phyloP scores from a whole-genome alignment of 352 stramenopile genomes.

The Plasmopara viticola region DNA sequence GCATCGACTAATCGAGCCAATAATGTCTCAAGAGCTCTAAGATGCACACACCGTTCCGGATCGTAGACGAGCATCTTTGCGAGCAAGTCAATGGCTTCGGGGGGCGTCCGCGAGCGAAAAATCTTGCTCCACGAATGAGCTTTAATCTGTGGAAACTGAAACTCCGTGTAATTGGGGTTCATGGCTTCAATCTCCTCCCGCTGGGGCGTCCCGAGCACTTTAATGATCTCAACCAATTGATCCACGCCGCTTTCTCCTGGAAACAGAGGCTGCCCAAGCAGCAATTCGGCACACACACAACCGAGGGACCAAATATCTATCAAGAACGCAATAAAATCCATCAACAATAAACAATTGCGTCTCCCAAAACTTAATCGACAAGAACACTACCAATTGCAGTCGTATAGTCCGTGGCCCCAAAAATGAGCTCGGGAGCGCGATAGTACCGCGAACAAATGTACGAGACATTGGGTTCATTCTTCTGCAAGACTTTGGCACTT shows the following conservation, averaged over 20 bases:
- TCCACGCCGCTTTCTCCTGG: constrained; percentile 98
- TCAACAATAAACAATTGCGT: background rate
- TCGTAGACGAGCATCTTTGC: constrained; percentile 97
- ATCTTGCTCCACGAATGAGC: constrained; percentile 97
- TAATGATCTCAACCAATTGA: constrained; percentile 99
- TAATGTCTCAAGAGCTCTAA: background rate
- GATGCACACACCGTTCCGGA: constrained; percentile 80
- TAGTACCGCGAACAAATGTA: constrained; percentile 99
- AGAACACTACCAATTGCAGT: constrained; percentile 87
- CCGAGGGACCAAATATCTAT: constrained; percentile 94
- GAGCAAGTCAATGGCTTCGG: constrained; percentile 97
- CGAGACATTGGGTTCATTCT: constrained; percentile 98
- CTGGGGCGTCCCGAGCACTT: constrained; percentile 97
- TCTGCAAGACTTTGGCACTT: constrained; percentile 91
- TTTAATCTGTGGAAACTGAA: constrained; percentile 99
- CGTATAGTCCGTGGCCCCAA: constrained; percentile 99
- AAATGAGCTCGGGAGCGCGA: constrained; percentile 98
- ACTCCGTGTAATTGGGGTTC: constrained; percentile 99
- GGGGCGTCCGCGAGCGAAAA: constrained; percentile 91
- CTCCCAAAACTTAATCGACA: background rate
- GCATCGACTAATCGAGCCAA: background rate
- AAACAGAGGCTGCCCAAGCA: constrained; percentile 98
- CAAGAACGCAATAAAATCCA: constrained; percentile 3
- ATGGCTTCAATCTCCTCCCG: constrained; percentile 98
- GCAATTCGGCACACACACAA: constrained; percentile 97